phyloP scores from a whole-genome alignment of 1,284 basidiomycete species.

The Ganoderma lucidum region DNA sequence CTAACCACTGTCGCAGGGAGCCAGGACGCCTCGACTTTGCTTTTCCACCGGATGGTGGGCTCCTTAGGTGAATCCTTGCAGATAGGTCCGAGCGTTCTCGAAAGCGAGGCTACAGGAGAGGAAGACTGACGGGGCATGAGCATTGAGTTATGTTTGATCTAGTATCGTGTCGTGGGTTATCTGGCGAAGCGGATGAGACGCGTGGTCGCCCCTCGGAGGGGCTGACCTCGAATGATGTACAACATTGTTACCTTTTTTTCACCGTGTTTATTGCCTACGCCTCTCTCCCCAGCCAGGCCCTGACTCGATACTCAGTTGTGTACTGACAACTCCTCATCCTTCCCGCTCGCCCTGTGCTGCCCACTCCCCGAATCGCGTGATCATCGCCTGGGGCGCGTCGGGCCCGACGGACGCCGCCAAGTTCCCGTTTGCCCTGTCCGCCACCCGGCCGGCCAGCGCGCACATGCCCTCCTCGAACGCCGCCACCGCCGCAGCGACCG shows the following conservation, averaged over 20 bases:
- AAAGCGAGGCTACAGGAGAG: background rate
- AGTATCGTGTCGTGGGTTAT: too few relatives aligned
- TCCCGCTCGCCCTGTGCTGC: slow-evolving; percentile 2
- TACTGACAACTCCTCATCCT: background rate
- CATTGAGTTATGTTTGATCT: too few relatives aligned
- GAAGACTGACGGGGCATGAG: background rate
- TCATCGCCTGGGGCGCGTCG: background rate
- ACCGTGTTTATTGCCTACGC: too few relatives aligned
- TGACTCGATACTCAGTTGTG: background rate
- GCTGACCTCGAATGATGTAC: too few relatives aligned
- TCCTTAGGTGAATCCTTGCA: background rate
- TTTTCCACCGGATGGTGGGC: background rate
- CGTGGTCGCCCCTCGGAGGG: too few relatives aligned
- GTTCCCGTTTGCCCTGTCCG: background rate
- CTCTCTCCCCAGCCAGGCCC: too few relatives aligned
- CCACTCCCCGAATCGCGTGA: background rate
- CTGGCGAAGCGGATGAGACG: too few relatives aligned
- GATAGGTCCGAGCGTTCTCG: background rate
- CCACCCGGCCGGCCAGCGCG: background rate
- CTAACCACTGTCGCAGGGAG: background rate
- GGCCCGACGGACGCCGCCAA: slow-evolving; percentile 6
- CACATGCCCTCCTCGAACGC: slow-evolving; percentile 18
- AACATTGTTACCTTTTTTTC: too few relatives aligned
- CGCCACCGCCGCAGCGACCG: slow-evolving; percentile 12
- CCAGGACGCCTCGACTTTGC: background rate